A percentile compares a stretch with the other conserved stretches of the same genome.
phyloP scores from a whole-genome alignment of 2,329 filamentous ascomycete genomes.

The Clonostachys chloroleuca region DNA sequence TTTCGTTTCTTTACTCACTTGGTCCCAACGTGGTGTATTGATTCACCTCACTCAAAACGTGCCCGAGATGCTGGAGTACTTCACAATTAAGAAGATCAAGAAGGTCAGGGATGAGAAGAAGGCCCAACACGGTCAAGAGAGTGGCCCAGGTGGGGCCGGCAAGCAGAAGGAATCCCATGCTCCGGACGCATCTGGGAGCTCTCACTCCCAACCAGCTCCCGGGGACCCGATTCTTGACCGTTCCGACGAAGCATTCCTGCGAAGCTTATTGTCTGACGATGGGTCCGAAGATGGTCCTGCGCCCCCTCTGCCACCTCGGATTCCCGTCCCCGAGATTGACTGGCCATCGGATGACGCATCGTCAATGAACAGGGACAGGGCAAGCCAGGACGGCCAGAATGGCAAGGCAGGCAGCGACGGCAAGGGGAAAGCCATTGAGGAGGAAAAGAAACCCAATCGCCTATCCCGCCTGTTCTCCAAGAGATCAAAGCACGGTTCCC shows the following conservation, averaged over 20 bases:
- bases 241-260: constrained; percentile 56
- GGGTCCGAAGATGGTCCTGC: constrained; percentile 30
- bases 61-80: constrained; percentile 56
- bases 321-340: constrained; percentile 44
- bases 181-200: constrained; percentile 15
- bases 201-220: constrained; percentile 11
- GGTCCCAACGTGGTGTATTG: neutral
- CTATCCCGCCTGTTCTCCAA: constrained; percentile 27
- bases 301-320: constrained; percentile 51
- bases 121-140: constrained; percentile 12
- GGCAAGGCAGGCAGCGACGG: neutral
- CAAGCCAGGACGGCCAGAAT: neutral
- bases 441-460: constrained; percentile 20
- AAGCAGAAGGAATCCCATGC: neutral
- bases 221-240: constrained; percentile 44
- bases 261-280: constrained; percentile 39
- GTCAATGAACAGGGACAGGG: constrained; percentile 11
- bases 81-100: constrained; percentile 58
- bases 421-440: neutral
- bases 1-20: neutral
- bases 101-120: constrained; percentile 50
- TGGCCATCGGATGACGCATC: constrained; percentile 32
- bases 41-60: neutral
- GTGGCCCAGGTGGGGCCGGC: constrained; percentile 9
- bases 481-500: constrained; percentile 32